A percentile compares a stretch with the other conserved stretches of the same genome.
Evolutionary conservation across 306 rosid species (phyloP).

Genomic region (Comarum palustre): DNA sequence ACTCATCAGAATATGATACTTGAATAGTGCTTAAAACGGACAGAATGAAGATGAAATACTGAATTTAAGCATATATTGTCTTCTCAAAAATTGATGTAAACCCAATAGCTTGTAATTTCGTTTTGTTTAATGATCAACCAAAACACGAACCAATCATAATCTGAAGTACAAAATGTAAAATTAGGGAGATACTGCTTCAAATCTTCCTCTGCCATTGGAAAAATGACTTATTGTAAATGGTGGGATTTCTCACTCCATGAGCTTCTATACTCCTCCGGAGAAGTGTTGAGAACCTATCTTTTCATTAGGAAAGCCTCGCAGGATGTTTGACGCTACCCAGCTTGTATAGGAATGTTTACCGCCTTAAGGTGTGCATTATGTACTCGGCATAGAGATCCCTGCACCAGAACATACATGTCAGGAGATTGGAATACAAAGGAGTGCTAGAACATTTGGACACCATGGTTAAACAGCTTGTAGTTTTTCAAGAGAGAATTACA

Average conservation of each 20-base stretch:
- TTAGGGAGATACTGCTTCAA: slow-evolving; percentile 3
- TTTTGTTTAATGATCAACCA: slow-evolving; percentile 8
- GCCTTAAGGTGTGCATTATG: slow-evolving; percentile 75
- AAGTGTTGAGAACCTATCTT: too few species aligned
- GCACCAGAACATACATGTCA: slow-evolving; percentile 38
- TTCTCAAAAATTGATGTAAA: background rate
- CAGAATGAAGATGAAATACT: background rate
- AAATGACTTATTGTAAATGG: slow-evolving; percentile 31
- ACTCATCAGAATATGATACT: too few species aligned
- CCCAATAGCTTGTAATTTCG: background rate
- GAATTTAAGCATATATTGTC: background rate
- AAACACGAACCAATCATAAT: background rate
- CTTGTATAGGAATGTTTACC: slow-evolving; percentile 32
- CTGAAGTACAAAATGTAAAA: background rate
- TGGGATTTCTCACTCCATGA: background rate
- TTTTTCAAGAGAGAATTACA: slow-evolving; percentile 44
- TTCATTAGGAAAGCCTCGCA: too few species aligned
- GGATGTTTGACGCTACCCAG: background rate
- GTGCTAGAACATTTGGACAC: background rate
- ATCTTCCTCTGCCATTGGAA: slow-evolving; percentile 16
- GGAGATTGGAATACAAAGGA: background rate
- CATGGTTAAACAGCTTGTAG: background rate
- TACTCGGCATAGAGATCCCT: slow-evolving; percentile 98
- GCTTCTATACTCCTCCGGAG: too few species aligned
- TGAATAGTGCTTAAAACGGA: background rate